A percentile compares a stretch with the other conserved stretches of the same genome.
Conservation (phyloP, 495 filamentous ascomycete species). For the Saxispiralis lemnorum region DNA sequence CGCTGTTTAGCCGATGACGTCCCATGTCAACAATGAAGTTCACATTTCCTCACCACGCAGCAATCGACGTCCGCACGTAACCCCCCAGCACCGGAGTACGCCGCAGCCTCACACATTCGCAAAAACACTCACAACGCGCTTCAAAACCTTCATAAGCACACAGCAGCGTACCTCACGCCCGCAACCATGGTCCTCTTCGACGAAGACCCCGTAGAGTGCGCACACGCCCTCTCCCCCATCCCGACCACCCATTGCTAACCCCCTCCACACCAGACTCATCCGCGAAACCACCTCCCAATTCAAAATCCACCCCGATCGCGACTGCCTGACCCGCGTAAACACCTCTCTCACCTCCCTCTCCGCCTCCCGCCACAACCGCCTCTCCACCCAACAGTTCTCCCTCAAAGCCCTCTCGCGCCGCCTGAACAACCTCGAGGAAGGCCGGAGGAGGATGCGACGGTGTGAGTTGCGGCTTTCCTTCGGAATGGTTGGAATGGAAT, state of each 20-base stretch:
- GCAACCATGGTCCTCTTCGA: slow-evolving; percentile 70
- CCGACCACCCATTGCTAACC: no score
- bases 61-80: not conserved
- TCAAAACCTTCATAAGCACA: slow-evolving; percentile 17
- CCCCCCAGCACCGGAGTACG: no score
- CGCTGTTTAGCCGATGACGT: no score
- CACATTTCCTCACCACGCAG: no score
- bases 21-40: no score
- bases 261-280: slow-evolving; percentile 37
- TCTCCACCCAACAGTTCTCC: slow-evolving; percentile 50
- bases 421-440: slow-evolving; percentile 39
- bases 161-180: slow-evolving; percentile 20
- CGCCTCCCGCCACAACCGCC: slow-evolving; percentile 57
- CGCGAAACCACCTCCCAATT: slow-evolving; percentile 81
- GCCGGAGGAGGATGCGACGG: slow-evolving; percentile 41
- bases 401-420: slow-evolving; percentile 58
- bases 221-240: no score
- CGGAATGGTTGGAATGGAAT: slow-evolving; percentile 15
- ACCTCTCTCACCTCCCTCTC: slow-evolving; percentile 64
- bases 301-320: slow-evolving; percentile 75
- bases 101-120: no score
- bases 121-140: no score
- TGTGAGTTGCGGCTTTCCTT: slow-evolving; percentile 26
- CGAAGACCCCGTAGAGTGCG: slow-evolving; percentile 60
- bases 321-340: slow-evolving; percentile 69